Conservation (phyloP, 1,284 basidiomycete genomes). For the Cutaneotrichosporon dermatis region DNA sequence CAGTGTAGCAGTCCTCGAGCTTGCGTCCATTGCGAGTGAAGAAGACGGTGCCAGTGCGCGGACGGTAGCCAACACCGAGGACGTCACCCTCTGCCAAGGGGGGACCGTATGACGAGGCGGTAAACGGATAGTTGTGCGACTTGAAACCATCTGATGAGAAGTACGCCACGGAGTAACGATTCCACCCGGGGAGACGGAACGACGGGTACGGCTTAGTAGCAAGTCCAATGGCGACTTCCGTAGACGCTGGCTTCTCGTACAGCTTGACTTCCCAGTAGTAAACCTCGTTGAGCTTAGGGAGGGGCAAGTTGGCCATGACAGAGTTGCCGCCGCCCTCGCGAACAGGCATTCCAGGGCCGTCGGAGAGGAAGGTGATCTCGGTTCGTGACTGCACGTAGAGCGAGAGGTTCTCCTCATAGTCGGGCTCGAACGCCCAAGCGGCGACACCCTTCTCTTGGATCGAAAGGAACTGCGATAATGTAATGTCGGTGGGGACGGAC, state of each 20-base stretch:
- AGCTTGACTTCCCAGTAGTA: slow-evolving; percentile 98
- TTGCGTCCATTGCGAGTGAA: slow-evolving; percentile 94
- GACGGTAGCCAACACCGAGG: slow-evolving; percentile 86
- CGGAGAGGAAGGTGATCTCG: slow-evolving; percentile 91
- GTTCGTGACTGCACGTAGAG: slow-evolving; percentile 87
- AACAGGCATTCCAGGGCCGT: slow-evolving; percentile 67
- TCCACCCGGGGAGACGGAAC: slow-evolving; percentile 84
- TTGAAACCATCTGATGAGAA: slow-evolving; percentile 91
- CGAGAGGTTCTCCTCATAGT: slow-evolving; percentile 86
- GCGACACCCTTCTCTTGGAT: slow-evolving; percentile 98
- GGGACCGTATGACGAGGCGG: slow-evolving; percentile 77
- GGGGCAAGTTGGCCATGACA: slow-evolving; percentile 88
- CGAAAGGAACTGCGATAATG: slow-evolving; percentile 90
- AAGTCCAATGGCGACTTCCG: slow-evolving; percentile 79
- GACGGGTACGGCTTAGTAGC: slow-evolving; percentile 93
- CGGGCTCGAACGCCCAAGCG: slow-evolving; percentile 95
- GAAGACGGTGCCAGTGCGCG: slow-evolving; percentile 90
- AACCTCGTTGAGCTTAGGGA: slow-evolving; percentile 92
- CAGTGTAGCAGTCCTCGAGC: slow-evolving; percentile 88
- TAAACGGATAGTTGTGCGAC: slow-evolving; percentile 95
- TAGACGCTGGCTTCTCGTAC: slow-evolving; percentile 83
- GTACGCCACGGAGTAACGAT: slow-evolving; percentile 89
- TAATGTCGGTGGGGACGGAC: slow-evolving; percentile 90
- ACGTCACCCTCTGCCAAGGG: slow-evolving; percentile 88
- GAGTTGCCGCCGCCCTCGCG: slow-evolving; percentile 64